Percentiles rank a stretch among this genome's conserved stretches.
Conservation (phyloP, 1,284 basidiomycete species). For the Fomitopsis palustris region DNA sequence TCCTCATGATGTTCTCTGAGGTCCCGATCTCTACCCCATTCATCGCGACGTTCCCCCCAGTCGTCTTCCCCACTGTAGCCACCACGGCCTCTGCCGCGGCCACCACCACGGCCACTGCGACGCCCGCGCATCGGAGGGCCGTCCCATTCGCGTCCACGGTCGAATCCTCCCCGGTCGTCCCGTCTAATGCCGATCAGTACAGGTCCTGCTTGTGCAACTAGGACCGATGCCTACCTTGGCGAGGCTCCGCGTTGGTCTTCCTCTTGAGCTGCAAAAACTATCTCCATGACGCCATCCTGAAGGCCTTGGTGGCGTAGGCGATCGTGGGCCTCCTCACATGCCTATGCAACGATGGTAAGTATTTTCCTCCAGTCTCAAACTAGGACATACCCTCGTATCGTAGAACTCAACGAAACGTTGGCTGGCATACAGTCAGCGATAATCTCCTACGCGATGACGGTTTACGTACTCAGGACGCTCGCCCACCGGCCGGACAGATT, state of each 20-base stretch:
- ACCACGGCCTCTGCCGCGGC: conserved; percentile 28
- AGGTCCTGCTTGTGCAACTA: not conserved
- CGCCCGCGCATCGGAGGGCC: conserved; percentile 34
- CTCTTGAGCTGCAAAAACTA: conserved; percentile 86
- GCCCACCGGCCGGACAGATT: conserved; percentile 63
- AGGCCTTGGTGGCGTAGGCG: conserved; percentile 73
- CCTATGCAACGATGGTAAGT: conserved; percentile 34
- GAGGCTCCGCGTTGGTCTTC: conserved; percentile 32
- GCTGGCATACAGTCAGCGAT: conserved; percentile 34
- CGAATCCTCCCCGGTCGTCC: conserved; percentile 29
- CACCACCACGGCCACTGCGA: conserved; percentile 30
- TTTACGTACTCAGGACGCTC: conserved; percentile 67
- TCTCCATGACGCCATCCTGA: conserved; percentile 85
- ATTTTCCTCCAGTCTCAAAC: not conserved
- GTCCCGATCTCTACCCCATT: conserved; percentile 44
- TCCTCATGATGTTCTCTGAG: conserved; percentile 40
- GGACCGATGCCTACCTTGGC: conserved; percentile 15
- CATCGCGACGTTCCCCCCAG: conserved; percentile 44
- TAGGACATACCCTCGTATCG: conserved; percentile 70
- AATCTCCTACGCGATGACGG: not conserved
- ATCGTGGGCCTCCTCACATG: conserved; percentile 78
- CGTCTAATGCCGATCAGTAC: conserved; percentile 7
- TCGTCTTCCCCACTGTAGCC: conserved; percentile 28
- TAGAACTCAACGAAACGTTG: conserved; percentile 87
- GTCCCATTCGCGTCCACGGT: conserved; percentile 46